Conservation (phyloP, 805 yeast genomes). For the Metschnikowia rubicola region DNA sequence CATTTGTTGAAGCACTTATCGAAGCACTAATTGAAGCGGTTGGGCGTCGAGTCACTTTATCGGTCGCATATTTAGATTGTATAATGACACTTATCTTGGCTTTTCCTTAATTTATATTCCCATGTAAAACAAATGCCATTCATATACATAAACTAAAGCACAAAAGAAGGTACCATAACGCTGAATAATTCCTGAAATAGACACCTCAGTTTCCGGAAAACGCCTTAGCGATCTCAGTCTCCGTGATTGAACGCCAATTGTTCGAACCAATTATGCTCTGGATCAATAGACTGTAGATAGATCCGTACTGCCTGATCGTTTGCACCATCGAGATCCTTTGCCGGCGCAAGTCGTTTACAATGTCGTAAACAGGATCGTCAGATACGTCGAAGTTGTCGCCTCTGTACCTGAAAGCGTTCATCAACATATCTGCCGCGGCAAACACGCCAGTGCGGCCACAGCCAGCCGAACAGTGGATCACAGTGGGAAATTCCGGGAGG, state of each 20-base stretch:
- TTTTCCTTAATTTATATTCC: neutral
- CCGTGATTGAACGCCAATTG: conserved; percentile 4
- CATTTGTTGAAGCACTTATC: too few relatives aligned
- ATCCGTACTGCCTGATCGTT: conserved; percentile 50
- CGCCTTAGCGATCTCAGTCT: conserved; percentile 3
- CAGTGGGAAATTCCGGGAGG: conserved; percentile 32
- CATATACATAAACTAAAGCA: neutral
- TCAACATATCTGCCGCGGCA: conserved; percentile 62
- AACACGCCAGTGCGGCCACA: conserved; percentile 89
- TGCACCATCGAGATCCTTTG: conserved; percentile 61
- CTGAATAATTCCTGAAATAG: too few relatives aligned
- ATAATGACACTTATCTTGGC: too few relatives aligned
- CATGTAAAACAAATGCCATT: neutral
- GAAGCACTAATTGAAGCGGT: too few relatives aligned
- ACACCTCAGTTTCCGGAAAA: neutral
- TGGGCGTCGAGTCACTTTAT: too few relatives aligned
- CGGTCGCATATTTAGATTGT: too few relatives aligned
- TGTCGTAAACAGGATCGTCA: conserved; percentile 42
- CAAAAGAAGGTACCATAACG: too few relatives aligned
- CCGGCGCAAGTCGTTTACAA: conserved; percentile 46
- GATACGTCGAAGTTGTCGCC: conserved; percentile 13
- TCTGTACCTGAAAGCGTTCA: conserved; percentile 29
- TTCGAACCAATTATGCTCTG: conserved; percentile 3
- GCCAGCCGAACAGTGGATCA: conserved; percentile 87
- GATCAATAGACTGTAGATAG: conserved; percentile 41